These are phyloP conservation scores for Pseudopithomyces chartarum DNA, from an alignment of 2,329 filamentous ascomycete genomes.

Conservation along the genomic window DNA sequence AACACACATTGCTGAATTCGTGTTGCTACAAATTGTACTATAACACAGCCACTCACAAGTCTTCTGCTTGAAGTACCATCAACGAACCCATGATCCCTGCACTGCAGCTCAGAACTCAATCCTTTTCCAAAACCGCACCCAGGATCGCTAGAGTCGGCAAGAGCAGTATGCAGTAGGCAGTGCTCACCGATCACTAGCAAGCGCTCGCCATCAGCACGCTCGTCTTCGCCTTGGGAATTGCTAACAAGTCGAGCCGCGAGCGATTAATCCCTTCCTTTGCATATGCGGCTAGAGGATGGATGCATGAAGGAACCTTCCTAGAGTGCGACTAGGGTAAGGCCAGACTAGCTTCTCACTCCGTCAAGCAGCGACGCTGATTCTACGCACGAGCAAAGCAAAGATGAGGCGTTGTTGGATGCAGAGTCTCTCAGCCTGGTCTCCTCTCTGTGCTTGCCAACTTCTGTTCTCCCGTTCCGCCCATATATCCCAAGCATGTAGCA, in stretches of 20 bases:
- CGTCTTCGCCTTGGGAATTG: neutral
- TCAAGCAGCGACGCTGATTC: constrained; percentile 16
- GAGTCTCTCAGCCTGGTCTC: constrained; percentile 5
- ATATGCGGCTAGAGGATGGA: constrained; percentile 45
- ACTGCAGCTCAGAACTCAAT: neutral
- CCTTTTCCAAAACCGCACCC: neutral
- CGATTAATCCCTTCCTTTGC: constrained; percentile 33
- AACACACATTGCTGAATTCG: neutral
- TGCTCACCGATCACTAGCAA: neutral
- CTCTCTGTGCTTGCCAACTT: constrained; percentile 1
- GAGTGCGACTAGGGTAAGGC: constrained; percentile 28
- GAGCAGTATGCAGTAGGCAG: neutral
- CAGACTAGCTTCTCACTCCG: constrained; percentile 8
- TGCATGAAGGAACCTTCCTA: constrained; percentile 38
- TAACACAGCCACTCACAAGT: neutral
- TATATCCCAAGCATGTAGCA: neutral
- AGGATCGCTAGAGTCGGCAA: neutral
- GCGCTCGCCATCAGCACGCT: constrained; percentile 3
- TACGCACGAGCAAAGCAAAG: constrained; percentile 7
- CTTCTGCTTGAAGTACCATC: neutral
- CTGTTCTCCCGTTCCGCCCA: neutral
- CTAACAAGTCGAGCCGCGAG: constrained; percentile 5
- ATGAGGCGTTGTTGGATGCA: neutral
- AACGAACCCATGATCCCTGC: neutral
- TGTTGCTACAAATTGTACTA: neutral